A percentile compares a stretch with the other conserved stretches of the same genome.
Conservation (phyloP, 2,329 filamentous ascomycete species). For the Trichoderma pleuroti region DNA sequence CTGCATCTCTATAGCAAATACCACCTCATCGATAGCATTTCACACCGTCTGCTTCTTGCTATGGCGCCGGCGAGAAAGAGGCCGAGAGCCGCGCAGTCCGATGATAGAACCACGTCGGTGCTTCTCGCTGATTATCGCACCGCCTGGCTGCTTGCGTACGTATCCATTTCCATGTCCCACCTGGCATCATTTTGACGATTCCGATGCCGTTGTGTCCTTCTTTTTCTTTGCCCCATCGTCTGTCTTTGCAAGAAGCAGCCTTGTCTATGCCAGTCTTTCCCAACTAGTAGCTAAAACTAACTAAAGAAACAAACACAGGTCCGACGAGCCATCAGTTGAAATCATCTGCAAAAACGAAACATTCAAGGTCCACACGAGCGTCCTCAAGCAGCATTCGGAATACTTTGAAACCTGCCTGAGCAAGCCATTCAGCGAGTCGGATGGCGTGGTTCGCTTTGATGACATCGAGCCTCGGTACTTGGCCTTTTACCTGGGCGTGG, state of each 20-base stretch:
- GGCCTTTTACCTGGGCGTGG: slow-evolving; percentile 34
- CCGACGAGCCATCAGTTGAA: slow-evolving; percentile 31
- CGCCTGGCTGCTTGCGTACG: slow-evolving; percentile 36
- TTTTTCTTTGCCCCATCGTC: background rate
- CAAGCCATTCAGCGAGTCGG: slow-evolving; percentile 29
- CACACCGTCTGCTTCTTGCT: background rate
- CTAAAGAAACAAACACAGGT: slow-evolving; percentile 20
- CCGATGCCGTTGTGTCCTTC: background rate
- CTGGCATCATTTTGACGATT: background rate
- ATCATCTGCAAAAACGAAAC: slow-evolving; percentile 30
- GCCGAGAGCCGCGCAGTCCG: slow-evolving; percentile 21
- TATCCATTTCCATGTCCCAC: background rate
- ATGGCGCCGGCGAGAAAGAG: slow-evolving; percentile 30
- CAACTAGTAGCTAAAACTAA: background rate
- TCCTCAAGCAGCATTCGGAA: slow-evolving; percentile 33
- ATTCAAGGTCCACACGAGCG: slow-evolving; percentile 30
- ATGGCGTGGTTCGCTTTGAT: slow-evolving; percentile 30
- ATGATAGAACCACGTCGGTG: slow-evolving; percentile 23
- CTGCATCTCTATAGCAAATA: background rate
- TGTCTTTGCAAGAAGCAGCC: background rate
- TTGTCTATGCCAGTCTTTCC: background rate
- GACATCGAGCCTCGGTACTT: slow-evolving; percentile 35
- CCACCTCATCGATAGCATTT: background rate
- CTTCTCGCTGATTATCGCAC: slow-evolving; percentile 33
- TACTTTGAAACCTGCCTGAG: slow-evolving; percentile 33